Percentiles rank a stretch among this genome's conserved stretches.
phyloP scores from a whole-genome alignment of 345 rosid species.

The Populus deltoides region DNA sequence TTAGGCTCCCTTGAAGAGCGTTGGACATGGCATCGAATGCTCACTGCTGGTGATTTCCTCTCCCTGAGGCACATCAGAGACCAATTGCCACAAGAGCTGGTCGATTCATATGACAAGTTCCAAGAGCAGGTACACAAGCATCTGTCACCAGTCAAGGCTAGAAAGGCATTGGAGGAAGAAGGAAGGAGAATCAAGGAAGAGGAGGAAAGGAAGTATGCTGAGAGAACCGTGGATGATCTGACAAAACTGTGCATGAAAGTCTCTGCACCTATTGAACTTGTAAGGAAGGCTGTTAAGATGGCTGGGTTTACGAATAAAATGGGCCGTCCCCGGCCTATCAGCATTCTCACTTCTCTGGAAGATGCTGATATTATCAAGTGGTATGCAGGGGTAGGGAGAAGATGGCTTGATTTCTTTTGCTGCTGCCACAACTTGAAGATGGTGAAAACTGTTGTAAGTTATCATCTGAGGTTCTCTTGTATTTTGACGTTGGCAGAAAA shows the following conservation, averaged over 20 bases:
- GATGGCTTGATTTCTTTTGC: constrained; percentile 91
- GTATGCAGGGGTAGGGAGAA: constrained; percentile 87
- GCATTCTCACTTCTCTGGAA: constrained; percentile 59
- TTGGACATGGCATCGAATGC: constrained; percentile 75
- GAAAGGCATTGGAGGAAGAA: constrained; percentile 59
- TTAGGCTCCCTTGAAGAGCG: constrained; percentile 75
- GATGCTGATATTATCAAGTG: constrained; percentile 89
- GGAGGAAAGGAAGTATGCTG: constrained; percentile 62
- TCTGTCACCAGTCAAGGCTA: constrained; percentile 58
- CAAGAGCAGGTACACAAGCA: constrained; percentile 75
- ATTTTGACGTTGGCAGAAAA: constrained; percentile 84
- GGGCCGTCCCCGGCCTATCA: constrained; percentile 91
- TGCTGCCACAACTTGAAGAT: constrained; percentile 84
- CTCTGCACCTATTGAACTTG: constrained; percentile 70
- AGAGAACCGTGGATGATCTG: constrained; percentile 67
- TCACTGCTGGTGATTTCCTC: constrained; percentile 78
- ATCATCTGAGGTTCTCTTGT: constrained; percentile 91
- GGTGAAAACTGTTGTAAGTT: constrained; percentile 75
- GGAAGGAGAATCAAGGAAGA: constrained; percentile 60
- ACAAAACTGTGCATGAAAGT: constrained; percentile 74
- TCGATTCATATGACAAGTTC: constrained; percentile 75
- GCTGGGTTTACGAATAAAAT: constrained; percentile 80
- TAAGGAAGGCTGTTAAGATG: constrained; percentile 79
- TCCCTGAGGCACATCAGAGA: constrained; percentile 69
- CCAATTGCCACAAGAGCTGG: constrained; percentile 68